Conservation (phyloP, 108 stramenopile species). For the Skeletonema grethae region DNA sequence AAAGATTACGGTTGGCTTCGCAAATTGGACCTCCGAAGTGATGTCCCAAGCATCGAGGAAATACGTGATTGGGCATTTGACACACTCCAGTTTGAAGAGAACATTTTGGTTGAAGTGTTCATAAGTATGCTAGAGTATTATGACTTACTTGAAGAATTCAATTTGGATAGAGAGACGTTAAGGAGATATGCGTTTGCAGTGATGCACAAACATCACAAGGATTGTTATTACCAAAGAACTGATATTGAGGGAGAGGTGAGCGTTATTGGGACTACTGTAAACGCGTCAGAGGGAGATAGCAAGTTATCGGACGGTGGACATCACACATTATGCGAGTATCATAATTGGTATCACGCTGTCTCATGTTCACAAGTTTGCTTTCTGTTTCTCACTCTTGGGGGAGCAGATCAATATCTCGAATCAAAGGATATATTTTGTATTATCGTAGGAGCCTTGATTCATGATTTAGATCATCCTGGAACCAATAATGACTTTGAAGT, state of each 20-base stretch:
- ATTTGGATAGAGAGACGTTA: constrained; percentile 18
- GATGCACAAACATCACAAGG: constrained; percentile 27
- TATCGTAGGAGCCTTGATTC: constrained; percentile 43
- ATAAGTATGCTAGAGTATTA: constrained; percentile 32
- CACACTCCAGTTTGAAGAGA: constrained; percentile 29
- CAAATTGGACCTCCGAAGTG: constrained; percentile 24
- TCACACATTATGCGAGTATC: constrained; percentile 42
- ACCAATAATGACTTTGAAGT: constrained; percentile 36
- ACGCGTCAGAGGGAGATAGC: too few species aligned
- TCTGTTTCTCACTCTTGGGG: constrained; percentile 38
- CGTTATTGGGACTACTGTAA: too few species aligned
- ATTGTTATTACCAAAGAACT: constrained; percentile 29
- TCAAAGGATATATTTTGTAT: constrained; percentile 37
- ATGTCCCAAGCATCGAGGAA: constrained; percentile 32
- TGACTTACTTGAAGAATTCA: constrained; percentile 30
- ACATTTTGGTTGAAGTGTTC: constrained; percentile 21
- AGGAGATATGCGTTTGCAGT: constrained; percentile 21
- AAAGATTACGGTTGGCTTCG: constrained; percentile 30
- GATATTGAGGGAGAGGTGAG: constrained; percentile 11
- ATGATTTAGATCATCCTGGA: constrained; percentile 40
- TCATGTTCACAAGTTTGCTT: constrained; percentile 55
- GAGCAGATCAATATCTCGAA: constrained; percentile 31
- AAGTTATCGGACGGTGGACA: neutral
- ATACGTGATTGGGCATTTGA: constrained; percentile 42
- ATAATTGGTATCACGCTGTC: constrained; percentile 63